Base-by-base conservation (phyloP, 805 yeast species). In the Starmerella sirachaensis region DNA sequence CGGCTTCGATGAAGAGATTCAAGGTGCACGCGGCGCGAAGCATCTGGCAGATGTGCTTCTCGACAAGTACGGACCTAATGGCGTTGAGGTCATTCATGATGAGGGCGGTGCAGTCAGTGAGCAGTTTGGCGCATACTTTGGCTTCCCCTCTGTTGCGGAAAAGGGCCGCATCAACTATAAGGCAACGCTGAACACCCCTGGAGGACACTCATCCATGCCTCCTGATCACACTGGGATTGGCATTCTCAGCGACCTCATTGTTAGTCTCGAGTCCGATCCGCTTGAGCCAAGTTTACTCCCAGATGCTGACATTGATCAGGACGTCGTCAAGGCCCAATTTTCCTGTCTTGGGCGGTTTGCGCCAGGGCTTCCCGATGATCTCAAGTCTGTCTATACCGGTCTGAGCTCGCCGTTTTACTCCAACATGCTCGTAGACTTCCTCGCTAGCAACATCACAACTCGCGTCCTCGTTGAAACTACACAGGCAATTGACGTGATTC, bases 181-280 rank as follows among this genome's bases (percentile, higher is more conserved):
- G 18, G 61, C 76, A 33, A 64, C 66, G 9, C 59, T 80, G 34
- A 59, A 60, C 26, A 75, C 82, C 22, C 72, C 74, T 13, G 93
- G 93, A 30, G 93, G 93, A 5, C 93, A 81, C 55, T 74, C 88
- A 1, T 77, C 86, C 7, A 56, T 69, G 24, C 93, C 93, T 10
- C 88, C 88, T 5, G 78, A 72, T 39, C 91, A 82, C 52, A 81
- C 93, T 9, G 69, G 80, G 3, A 79, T 83, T 58, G 94, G 91
- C 12, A 69, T 81, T 23, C 63, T 76, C 36, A 65, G 82, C 2
- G 74, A 76, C 39, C 63, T 82, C 40, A 65, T 75, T 10, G 57
- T 63, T 14, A 49, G 55, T 14, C 62, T 83, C 31, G 94, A 84
- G 56, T 55, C 56, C 12, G 66, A 72, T 19, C 44, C 43, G 13